Base-by-base conservation (phyloP, 1,139 yeast genomes). In the Maudiozyma humilis region DNA sequence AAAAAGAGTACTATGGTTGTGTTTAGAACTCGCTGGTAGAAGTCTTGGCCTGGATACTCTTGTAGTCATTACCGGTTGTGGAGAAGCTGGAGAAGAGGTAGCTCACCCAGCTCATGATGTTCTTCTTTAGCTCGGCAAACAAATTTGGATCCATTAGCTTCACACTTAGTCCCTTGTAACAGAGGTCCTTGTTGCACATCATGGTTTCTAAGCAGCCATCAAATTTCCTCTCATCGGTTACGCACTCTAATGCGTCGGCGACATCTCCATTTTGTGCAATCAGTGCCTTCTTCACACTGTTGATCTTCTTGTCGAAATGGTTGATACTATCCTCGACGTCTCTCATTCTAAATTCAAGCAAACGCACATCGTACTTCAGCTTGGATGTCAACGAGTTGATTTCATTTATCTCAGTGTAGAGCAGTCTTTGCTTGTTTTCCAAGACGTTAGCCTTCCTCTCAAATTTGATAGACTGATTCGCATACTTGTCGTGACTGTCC, bases 291-390 rank as follows among this genome's bases (percentile, higher is more conserved):
- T 69, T 71, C 42, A 71, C 53, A 2, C 59, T 53, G 15, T 63
- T 54, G 59, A 74, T 58, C 59, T 72, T 64, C 52, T 65, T 42
- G 57, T 71, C 65, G 69, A 75, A 74, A 31, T 71, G 65, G 43
- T 76, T 73, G 49, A 84, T 72, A 46, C 83, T 76, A 35, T 84
- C 87, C 52, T 87, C 95, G 19, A 88, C 80, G 58, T 91, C 97
- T 44, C 81, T 76, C 45, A 89, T 75, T 54, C 91, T 78, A 45
- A 81, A 79, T 35, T 75, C 75, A 17, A 91, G 71, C 41, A 86
- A 73, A 47, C 94, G 68, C 16, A 87, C 72, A 59, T 91, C 96
- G 60, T 89, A 91, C 44, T 80, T 76, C 46, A 91, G 67, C 50
- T 95, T 71, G 20, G 95, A 91, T 27, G 86, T 78, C 36, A 82